Percentiles rank a stretch among this genome's conserved stretches.
phyloP scores from a whole-genome alignment of 306 rosid genomes.

The Rubus idaeus region DNA sequence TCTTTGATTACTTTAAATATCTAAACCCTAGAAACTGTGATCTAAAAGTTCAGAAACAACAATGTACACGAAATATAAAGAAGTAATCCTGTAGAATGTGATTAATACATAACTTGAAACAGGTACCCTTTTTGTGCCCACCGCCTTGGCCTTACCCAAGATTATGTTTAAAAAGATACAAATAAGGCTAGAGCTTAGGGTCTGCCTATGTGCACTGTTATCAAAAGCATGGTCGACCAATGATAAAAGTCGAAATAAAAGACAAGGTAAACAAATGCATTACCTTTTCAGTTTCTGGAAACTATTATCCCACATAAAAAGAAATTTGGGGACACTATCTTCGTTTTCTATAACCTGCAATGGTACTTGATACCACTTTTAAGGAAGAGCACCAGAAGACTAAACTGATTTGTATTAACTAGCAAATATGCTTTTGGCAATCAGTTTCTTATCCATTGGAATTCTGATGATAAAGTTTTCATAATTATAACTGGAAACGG shows the following conservation, averaged over 20 bases:
- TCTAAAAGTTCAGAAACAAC: neutral
- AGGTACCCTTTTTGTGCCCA: neutral
- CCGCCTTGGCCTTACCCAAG: neutral
- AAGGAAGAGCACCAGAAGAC: neutral
- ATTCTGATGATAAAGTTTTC: neutral
- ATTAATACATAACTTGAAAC: neutral
- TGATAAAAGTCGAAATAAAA: neutral
- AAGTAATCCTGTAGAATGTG: neutral
- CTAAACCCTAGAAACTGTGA: neutral
- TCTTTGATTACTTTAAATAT: neutral
- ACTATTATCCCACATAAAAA: neutral
- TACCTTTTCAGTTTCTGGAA: slow-evolving; percentile 1
- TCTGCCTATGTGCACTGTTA: neutral
- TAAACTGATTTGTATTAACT: neutral
- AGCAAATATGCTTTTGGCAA: neutral
- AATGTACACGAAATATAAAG: neutral
- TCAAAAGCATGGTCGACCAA: neutral
- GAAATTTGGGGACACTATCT: neutral
- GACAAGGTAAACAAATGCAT: neutral
- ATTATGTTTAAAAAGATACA: neutral
- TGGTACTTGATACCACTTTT: neutral
- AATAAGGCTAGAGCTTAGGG: neutral
- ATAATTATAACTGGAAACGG: slow-evolving; percentile 1
- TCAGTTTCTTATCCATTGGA: slow-evolving; percentile 9
- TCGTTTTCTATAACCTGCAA: neutral